phyloP scores from a whole-genome alignment of 495 filamentous ascomycete species.

The Hypoxylon crocopeplum region DNA sequence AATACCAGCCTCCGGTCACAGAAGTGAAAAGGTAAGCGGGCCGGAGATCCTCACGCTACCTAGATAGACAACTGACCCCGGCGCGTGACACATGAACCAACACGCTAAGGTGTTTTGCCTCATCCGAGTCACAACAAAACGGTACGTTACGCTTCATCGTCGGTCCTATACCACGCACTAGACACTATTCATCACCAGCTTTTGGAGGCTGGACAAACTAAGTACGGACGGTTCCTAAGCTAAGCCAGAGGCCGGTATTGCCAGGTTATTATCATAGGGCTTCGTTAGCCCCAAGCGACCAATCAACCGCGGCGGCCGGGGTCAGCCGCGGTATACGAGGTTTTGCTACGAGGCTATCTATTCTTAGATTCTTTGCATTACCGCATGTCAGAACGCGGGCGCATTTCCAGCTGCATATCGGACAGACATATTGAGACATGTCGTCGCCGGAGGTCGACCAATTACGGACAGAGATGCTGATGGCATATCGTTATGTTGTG shows the following conservation, averaged over 20 bases:
- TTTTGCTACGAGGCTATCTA: constrained; percentile 36
- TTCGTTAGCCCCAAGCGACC: constrained; percentile 5
- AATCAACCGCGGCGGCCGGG: constrained; percentile 17
- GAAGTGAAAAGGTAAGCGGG: too few relatives aligned
- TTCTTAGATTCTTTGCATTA: constrained; percentile 21
- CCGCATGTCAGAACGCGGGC: background rate
- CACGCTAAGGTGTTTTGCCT: background rate
- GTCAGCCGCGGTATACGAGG: constrained; percentile 34
- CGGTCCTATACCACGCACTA: too few relatives aligned
- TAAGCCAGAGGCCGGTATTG: constrained; percentile 15
- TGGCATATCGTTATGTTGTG: background rate
- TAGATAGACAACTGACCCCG: too few relatives aligned
- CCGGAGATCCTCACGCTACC: too few relatives aligned
- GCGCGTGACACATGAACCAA: background rate
- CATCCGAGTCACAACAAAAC: constrained; percentile 4
- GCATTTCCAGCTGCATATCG: background rate
- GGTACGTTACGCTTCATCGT: background rate
- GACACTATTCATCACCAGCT: too few relatives aligned
- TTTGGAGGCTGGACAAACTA: constrained; percentile 1
- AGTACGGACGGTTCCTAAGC: constrained; percentile 7
- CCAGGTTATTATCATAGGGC: constrained; percentile 16
- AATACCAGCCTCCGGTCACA: too few relatives aligned
- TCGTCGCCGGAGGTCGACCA: constrained; percentile 3
- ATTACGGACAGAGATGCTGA: too few relatives aligned
- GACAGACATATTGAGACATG: background rate